Conservation (phyloP, 441 rosid genomes). For the Flueggea neowawraea region DNA sequence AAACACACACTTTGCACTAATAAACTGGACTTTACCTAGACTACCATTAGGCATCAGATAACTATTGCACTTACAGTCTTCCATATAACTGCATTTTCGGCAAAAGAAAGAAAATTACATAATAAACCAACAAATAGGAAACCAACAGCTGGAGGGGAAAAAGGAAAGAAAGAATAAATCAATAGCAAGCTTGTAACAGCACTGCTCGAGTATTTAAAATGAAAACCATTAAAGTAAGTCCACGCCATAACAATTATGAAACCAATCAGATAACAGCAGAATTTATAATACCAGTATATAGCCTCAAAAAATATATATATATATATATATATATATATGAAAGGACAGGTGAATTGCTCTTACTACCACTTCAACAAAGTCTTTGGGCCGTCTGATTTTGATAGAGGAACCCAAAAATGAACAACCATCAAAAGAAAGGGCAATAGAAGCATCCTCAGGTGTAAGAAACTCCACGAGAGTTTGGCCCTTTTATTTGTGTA, state of each 20-base stretch:
- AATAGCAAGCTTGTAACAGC: neutral
- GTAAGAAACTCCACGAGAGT: constrained; percentile 94
- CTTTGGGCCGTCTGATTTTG: constrained; percentile 86
- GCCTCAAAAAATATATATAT: constrained; percentile 1
- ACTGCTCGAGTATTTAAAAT: neutral
- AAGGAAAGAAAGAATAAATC: constrained; percentile 11
- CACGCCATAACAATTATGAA: neutral
- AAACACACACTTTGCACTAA: too few species aligned
- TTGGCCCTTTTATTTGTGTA: constrained; percentile 75
- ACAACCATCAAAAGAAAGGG: constrained; percentile 75
- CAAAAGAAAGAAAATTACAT: too few species aligned
- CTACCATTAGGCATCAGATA: too few species aligned
- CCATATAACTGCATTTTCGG: too few species aligned
- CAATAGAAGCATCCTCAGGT: constrained; percentile 91
- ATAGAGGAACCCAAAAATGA: constrained; percentile 57
- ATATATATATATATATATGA: constrained; percentile 7
- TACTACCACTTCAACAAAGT: constrained; percentile 78
- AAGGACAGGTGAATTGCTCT: constrained; percentile 25
- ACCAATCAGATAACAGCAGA: neutral
- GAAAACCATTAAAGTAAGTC: neutral
- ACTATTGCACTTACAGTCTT: too few species aligned
- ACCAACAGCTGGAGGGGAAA: neutral
- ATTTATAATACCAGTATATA: constrained; percentile 1
- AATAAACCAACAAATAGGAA: neutral
- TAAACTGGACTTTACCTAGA: too few species aligned